Percentiles rank a stretch among this genome's conserved stretches.
Evolutionary conservation across 768 basidiomycete species (phyloP).

Genomic region (Rhodosporidiobolus odoratus): DNA sequence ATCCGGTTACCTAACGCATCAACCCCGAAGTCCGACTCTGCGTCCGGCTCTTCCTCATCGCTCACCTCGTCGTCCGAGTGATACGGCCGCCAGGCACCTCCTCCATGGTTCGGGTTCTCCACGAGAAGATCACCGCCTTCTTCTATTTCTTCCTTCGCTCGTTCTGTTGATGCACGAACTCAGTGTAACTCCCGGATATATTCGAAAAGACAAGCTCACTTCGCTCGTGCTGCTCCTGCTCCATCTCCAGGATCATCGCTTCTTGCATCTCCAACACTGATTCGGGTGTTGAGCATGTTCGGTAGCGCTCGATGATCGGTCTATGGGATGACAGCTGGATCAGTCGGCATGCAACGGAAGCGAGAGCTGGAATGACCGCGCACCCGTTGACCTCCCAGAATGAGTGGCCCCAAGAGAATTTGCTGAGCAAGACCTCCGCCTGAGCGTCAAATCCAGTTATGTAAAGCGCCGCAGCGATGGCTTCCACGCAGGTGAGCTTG

Average conservation of each 20-base stretch:
- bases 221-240: conserved; percentile 37
- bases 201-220: conserved; percentile 6
- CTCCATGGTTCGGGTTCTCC: conserved; percentile 40
- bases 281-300: conserved; percentile 64
- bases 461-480: conserved; percentile 84
- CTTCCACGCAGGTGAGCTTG: conserved; percentile 78
- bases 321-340: conserved; percentile 47
- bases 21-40: conserved; percentile 25
- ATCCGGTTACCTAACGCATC: conserved; percentile 34
- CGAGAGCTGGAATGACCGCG: conserved; percentile 34
- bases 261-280: conserved; percentile 56
- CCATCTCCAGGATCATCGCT: conserved; percentile 52
- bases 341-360: not conserved
- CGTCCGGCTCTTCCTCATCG: conserved; percentile 22
- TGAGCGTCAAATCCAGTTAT: conserved; percentile 79
- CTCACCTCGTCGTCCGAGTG: conserved; percentile 31
- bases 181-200: not conserved
- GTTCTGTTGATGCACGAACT: conserved; percentile 6
- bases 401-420: conserved; percentile 85
- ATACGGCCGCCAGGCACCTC: conserved; percentile 26
- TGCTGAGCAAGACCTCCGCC: conserved; percentile 68
- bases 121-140: conserved; percentile 39
- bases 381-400: conserved; percentile 83
- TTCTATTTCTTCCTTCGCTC: conserved; percentile 18
- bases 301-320: conserved; percentile 66